Conservation (phyloP, 495 filamentous ascomycete genomes). For the Pseudomonodictys pantanalensis region DNA sequence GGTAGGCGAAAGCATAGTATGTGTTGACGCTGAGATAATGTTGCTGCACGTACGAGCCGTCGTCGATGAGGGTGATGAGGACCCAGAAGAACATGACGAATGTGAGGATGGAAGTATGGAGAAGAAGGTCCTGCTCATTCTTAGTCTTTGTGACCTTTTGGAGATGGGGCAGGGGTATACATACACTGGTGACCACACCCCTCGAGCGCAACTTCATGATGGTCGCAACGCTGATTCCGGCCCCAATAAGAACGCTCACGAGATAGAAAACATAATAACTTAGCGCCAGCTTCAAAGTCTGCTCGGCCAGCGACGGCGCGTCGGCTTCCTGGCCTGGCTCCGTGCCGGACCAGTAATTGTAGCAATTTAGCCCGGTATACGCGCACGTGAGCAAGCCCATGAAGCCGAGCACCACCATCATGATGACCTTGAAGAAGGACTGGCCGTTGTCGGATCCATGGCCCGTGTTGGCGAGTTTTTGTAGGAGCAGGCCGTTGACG, state of each 20-base stretch:
- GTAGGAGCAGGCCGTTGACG: slow-evolving; percentile 14
- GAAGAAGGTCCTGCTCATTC: neutral
- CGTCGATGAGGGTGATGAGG: slow-evolving; percentile 5
- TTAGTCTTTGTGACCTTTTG: neutral
- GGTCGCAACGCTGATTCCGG: neutral
- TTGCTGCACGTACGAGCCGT: neutral
- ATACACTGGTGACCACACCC: neutral
- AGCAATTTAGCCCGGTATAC: neutral
- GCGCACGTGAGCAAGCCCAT: slow-evolving; percentile 12
- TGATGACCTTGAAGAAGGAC: neutral
- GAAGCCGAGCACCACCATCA: slow-evolving; percentile 4
- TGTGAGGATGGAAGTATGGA: slow-evolving; percentile 5
- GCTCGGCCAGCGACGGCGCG: neutral
- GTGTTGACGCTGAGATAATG: neutral
- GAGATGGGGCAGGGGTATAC: neutral
- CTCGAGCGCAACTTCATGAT: slow-evolving; percentile 5
- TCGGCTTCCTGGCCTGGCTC: neutral
- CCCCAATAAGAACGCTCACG: neutral
- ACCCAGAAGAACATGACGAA: slow-evolving; percentile 14
- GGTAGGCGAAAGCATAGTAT: neutral
- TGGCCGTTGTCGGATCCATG: neutral
- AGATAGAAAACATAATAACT: slow-evolving; percentile 4
- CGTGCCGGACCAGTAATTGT: slow-evolving; percentile 6
- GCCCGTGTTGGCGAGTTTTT: too few species aligned
- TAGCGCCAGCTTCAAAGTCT: neutral